Base-by-base conservation (phyloP, 371 early-diverging fungal species). In the Lichtheimia corymbifera region DNA sequence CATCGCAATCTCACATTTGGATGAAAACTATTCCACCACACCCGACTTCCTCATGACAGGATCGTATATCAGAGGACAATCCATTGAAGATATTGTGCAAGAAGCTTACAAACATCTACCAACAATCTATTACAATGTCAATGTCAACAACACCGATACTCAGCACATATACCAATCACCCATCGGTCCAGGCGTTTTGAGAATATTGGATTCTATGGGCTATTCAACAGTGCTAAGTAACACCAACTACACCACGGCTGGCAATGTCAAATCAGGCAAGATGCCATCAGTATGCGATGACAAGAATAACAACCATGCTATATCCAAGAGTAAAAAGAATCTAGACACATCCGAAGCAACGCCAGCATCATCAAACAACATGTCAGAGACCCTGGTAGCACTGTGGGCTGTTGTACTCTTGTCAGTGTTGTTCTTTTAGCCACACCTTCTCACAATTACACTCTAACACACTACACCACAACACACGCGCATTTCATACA, bases 171-270 rank as follows among this genome's bases (percentile, higher is more conserved):
- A 80, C 50, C 41, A 40, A 9, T 80, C 76, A 2, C 69, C 81
- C 4, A 76, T 80, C 41, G 81, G 81, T 2, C 81, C 81, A 9
- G 81, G 78, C 12, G 71, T 80, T 6, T 49, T 80, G 52, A 63
- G 77, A 5, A 73, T 80, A 9, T 49, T 80, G 9, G 78, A 80
- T 42, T 70, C 76, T 0, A 74, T 80, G 43, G 78, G 78, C 1
- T 80, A 80, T 41, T 75, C 76, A 0, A 78, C 79, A 2, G 70
- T 73, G 3, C 28, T 78, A 11, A 78, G 76, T 1, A 64, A 57
- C 4, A 73, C 79, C 14, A 73, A 71, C 50, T 78, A 78, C 47
- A 71, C 70, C n/a, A 72, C 72, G 2, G 65, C 67, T 22, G 70
- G 72, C 6, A 73, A 53, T 53, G 66, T 66, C 47, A 69, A 71